A percentile compares a stretch with the other conserved stretches of the same genome.
phyloP scores from a whole-genome alignment of 2,329 filamentous ascomycete species.

The Aspergillus quadrilineatus region DNA sequence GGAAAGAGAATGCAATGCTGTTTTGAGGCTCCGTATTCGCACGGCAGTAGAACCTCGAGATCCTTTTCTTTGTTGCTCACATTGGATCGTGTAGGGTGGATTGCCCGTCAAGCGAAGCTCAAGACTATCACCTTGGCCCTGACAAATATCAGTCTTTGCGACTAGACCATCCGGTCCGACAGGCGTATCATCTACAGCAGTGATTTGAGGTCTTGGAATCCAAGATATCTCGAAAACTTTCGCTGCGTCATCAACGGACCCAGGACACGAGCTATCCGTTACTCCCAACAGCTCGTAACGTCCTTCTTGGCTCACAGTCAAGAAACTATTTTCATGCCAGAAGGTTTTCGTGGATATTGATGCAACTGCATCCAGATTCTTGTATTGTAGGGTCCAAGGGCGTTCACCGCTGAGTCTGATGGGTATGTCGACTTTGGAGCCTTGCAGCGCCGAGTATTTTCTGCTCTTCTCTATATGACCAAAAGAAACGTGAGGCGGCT shows the following conservation, averaged over 20 bases:
- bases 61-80: slow-evolving; percentile 73
- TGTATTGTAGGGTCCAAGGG: slow-evolving; percentile 79
- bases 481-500: slow-evolving; percentile 83
- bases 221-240: slow-evolving; percentile 78
- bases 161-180: slow-evolving; percentile 59
- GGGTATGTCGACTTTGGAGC: slow-evolving; percentile 70
- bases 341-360: slow-evolving; percentile 51
- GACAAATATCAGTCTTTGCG: slow-evolving; percentile 80
- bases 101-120: slow-evolving; percentile 78
- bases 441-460: slow-evolving; percentile 72
- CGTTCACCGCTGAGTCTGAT: slow-evolving; percentile 80
- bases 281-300: slow-evolving; percentile 78
- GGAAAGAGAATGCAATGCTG: slow-evolving; percentile 71
- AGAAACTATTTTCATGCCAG: slow-evolving; percentile 63
- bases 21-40: slow-evolving; percentile 71
- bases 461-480: slow-evolving; percentile 80
- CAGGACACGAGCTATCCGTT: slow-evolving; percentile 76
- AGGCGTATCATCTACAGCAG: slow-evolving; percentile 50
- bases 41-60: slow-evolving; percentile 64
- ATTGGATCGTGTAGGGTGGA: slow-evolving; percentile 79
- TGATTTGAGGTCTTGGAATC: slow-evolving; percentile 75
- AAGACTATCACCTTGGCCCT: slow-evolving; percentile 88
- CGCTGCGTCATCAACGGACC: slow-evolving; percentile 71
- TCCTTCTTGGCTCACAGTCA: slow-evolving; percentile 67
- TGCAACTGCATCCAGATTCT: slow-evolving; percentile 60